Evolutionary conservation across 1,284 basidiomycete genomes (phyloP).

Genomic region (Trichosporon inkin): DNA sequence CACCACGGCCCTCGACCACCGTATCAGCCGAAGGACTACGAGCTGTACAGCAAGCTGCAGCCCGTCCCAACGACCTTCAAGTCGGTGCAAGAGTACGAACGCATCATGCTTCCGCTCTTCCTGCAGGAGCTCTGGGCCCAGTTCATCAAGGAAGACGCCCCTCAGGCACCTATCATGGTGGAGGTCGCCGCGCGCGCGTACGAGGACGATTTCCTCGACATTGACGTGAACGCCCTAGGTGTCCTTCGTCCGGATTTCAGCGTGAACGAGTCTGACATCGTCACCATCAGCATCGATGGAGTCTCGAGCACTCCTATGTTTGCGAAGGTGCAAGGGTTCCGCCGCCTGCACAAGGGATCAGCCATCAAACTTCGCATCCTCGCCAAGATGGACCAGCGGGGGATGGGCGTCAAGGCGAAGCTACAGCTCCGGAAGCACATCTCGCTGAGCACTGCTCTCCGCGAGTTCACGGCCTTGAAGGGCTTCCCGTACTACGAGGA

Average conservation of each 20-base stretch:
- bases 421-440: constrained; percentile 80
- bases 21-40: constrained; percentile 56
- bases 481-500: constrained; percentile 75
- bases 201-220: constrained; percentile 48
- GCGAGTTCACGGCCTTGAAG: constrained; percentile 85
- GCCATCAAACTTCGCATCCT: constrained; percentile 53
- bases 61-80: constrained; percentile 65
- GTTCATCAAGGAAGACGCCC: constrained; percentile 70
- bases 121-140: constrained; percentile 91
- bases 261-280: constrained; percentile 73
- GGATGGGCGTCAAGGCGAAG: constrained; percentile 53
- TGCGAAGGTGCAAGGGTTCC: constrained; percentile 73
- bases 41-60: constrained; percentile 39
- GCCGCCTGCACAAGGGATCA: constrained; percentile 54
- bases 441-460: constrained; percentile 83
- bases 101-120: constrained; percentile 79
- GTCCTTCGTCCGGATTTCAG: constrained; percentile 65
- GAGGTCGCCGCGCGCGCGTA: constrained; percentile 58
- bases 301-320: constrained; percentile 53
- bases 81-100: constrained; percentile 65
- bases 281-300: constrained; percentile 66
- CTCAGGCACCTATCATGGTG: constrained; percentile 59
- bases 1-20: constrained; percentile 58
- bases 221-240: constrained; percentile 50
- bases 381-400: constrained; percentile 47